Evolutionary conservation across 805 yeast genomes (phyloP).

Genomic region (Sugiyamaella valdiviana): DNA sequence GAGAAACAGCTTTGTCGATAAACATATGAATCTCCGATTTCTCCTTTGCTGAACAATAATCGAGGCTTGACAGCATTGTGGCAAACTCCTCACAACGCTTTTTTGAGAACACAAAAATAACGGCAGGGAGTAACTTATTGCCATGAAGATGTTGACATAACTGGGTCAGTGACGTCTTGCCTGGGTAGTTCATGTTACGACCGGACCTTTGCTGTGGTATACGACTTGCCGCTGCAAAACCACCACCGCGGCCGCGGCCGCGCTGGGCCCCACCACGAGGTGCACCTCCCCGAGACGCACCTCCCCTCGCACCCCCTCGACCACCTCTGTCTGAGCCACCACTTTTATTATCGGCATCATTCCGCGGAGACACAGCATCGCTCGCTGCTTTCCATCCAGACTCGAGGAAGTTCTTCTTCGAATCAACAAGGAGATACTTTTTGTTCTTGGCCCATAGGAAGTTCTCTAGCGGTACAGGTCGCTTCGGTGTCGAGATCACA

Average conservation of each 20-base stretch:
- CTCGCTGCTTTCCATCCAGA: constrained; percentile 43
- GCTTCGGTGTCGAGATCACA: constrained; percentile 90
- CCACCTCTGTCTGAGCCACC: constrained; percentile 36
- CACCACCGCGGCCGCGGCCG: constrained; percentile 36
- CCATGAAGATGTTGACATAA: constrained; percentile 64
- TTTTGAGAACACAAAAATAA: constrained; percentile 87
- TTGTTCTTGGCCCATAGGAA: constrained; percentile 76
- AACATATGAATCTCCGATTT: constrained; percentile 90
- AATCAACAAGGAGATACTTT: constrained; percentile 65
- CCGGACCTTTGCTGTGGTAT: constrained; percentile 5
- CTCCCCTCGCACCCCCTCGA: constrained; percentile 32
- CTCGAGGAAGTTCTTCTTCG: constrained; percentile 63
- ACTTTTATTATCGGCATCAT: constrained; percentile 39
- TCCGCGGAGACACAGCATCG: constrained; percentile 6
- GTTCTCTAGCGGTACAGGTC: constrained; percentile 94
- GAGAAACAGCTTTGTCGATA: constrained; percentile 78
- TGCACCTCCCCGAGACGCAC: constrained; percentile 28
- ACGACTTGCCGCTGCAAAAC: constrained; percentile 16
- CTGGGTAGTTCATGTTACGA: constrained; percentile 44
- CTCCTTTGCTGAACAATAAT: constrained; percentile 78
- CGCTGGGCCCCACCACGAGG: constrained; percentile 32
- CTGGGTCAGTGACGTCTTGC: constrained; percentile 69
- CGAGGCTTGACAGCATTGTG: constrained; percentile 61
- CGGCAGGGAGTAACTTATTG: constrained; percentile 79
- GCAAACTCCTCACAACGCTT: constrained; percentile 93